phyloP scores from a whole-genome alignment of 768 basidiomycete genomes.

The Termitomyces sp. region DNA sequence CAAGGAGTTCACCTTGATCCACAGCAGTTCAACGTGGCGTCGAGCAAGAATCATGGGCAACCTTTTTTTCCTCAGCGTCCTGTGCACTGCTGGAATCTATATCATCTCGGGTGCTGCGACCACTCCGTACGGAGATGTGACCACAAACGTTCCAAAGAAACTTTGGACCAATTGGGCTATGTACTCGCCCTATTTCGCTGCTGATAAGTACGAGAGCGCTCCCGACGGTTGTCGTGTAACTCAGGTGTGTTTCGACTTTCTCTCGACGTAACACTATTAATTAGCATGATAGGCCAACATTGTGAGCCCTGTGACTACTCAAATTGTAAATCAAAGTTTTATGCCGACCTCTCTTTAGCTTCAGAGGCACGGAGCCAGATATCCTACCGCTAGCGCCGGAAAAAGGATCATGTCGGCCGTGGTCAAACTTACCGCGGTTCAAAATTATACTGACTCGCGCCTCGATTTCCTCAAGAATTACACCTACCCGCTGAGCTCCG shows the following conservation, averaged over 20 bases:
- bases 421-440: constrained; percentile 48
- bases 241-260: constrained; percentile 38
- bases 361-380: constrained; percentile 79
- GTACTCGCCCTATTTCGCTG: constrained; percentile 59
- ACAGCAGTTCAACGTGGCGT: too few species aligned
- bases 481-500: constrained; percentile 52
- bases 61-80: constrained; percentile 2
- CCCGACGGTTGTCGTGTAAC: constrained; percentile 48
- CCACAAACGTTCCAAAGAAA: constrained; percentile 6
- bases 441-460: constrained; percentile 37
- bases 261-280: not conserved
- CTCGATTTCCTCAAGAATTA: constrained; percentile 60
- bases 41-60: constrained; percentile 2
- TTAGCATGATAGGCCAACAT: constrained; percentile 48
- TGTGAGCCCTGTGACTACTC: constrained; percentile 32
- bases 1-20: too few species aligned
- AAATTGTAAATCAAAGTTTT: not conserved
- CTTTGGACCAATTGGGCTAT: constrained; percentile 47
- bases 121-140: constrained; percentile 3
- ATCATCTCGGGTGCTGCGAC: not conserved
- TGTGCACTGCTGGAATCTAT: constrained; percentile 7
- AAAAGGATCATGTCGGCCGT: constrained; percentile 44
- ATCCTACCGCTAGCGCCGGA: constrained; percentile 54
- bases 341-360: constrained; percentile 41
- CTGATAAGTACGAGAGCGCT: constrained; percentile 39